Evolutionary conservation across 805 yeast genomes (phyloP), one percentile per base, ranked within the genome.

Genomic region (Yarrowia sp.): DNA sequence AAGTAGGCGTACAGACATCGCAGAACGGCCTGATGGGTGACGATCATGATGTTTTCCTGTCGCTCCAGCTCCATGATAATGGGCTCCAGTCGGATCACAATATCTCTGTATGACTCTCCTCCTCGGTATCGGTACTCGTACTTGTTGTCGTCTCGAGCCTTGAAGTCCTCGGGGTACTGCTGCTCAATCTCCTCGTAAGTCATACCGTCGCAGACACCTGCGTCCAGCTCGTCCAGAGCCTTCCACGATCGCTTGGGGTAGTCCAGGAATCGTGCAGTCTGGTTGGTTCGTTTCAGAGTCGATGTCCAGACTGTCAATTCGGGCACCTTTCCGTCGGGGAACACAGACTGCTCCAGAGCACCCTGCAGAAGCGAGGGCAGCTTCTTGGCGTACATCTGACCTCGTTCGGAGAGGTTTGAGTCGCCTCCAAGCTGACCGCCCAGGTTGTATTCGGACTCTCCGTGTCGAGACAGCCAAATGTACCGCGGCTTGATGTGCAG

Each of bases 1-100:
- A 92, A 95, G 76, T 95, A 95, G 8, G 99, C 98, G 76, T 95
- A 95, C 62, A 95, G 87, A 74, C 99, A 95, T 72, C 99, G 84
- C 69, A 95, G 80, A 10, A 95, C 98, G 0, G 98, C 98, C 77
- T 95, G 99, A 75, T 95, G 99, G 3, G 99, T 95, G 47, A 95
- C 95, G 67, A 95, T 93, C 74, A 95, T 81, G 60, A 95, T 92
- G 75, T 95, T 92, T 71, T 95, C 98, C 77, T 93, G 98, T 67
- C 98, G 86, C 77, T 95, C 99, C 69, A 95, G 82, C 76, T 95
- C 99, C 99, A 95, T 95, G 67, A 95, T 95, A 69, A 95, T 92
- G 5, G 99, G 99, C 74, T 95, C 99, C 65, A 95, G 80, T 65
- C 99, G 81, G 47, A 92, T 88, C 50, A 93, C 97, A 44, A 95